Evolutionary conservation across 495 filamentous ascomycete species (phyloP).

Genomic region (Lasiosphaeriaceae sp.): DNA sequence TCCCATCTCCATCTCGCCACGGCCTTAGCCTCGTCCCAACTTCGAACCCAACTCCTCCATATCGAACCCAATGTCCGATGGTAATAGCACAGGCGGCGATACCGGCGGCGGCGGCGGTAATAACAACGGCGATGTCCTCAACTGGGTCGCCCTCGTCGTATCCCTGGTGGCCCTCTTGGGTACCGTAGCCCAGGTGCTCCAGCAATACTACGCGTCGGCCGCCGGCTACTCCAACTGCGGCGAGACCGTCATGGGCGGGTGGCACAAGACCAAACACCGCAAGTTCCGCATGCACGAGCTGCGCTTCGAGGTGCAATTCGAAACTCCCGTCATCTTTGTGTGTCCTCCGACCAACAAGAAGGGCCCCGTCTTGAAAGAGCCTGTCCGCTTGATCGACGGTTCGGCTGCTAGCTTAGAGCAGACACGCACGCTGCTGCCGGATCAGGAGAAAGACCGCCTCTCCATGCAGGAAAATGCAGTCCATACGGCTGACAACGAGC

Average conservation of each 20-base stretch:
- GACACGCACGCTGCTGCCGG: slow-evolving; percentile 24
- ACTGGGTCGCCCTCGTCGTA: slow-evolving; percentile 28
- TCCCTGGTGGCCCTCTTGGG: slow-evolving; percentile 37
- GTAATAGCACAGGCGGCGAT: slow-evolving; percentile 2
- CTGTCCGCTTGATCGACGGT: slow-evolving; percentile 39
- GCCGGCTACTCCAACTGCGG: slow-evolving; percentile 39
- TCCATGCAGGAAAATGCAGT: slow-evolving; percentile 25
- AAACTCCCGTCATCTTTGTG: slow-evolving; percentile 47
- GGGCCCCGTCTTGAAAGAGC: slow-evolving; percentile 32
- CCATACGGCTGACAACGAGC: slow-evolving; percentile 46
- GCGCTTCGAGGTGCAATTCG: slow-evolving; percentile 47
- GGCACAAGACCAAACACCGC: slow-evolving; percentile 38
- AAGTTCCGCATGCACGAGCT: slow-evolving; percentile 39
- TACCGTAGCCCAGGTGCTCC: slow-evolving; percentile 37
- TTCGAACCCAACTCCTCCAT: no score
- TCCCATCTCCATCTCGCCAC: no score
- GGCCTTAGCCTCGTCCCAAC: no score
- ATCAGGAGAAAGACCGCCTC: slow-evolving; percentile 17
- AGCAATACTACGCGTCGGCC: slow-evolving; percentile 42
- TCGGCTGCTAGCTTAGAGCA: slow-evolving; percentile 30
- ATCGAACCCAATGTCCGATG: not conserved
- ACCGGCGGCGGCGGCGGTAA: not conserved
- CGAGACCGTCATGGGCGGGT: slow-evolving; percentile 42
- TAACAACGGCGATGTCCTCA: slow-evolving; percentile 14
- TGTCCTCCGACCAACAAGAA: slow-evolving; percentile 35